A percentile compares a stretch with the other conserved stretches of the same genome.
These are phyloP conservation scores for Cytospora leucostoma DNA, from an alignment of 2,329 filamentous ascomycete species.

Conservation along the genomic window DNA sequence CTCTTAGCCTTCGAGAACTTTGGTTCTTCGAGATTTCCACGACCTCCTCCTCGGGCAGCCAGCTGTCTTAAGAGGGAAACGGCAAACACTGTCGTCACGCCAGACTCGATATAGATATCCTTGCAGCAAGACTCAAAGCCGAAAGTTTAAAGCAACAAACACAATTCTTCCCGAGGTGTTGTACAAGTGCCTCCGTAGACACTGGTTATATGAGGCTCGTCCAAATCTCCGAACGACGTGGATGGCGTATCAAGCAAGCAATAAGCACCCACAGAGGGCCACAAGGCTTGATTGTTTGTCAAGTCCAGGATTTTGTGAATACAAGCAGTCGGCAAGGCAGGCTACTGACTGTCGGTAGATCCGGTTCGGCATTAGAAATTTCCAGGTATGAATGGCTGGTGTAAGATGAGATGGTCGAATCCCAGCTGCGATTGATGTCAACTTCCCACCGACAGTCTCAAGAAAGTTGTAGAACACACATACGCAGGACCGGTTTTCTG, in stretches of 20 bases:
- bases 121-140: not conserved
- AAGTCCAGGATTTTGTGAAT: not conserved
- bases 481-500: conserved; percentile 42
- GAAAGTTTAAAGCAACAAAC: conserved; percentile 17
- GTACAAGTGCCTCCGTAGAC: conserved; percentile 17
- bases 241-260: conserved; percentile 17
- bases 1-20: conserved; percentile 1
- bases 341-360: not conserved
- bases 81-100: conserved; percentile 21
- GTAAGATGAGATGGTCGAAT: conserved; percentile 35
- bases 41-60: conserved; percentile 25
- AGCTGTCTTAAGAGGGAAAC: conserved; percentile 27
- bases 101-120: not conserved
- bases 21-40: not conserved
- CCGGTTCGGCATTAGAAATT: not conserved
- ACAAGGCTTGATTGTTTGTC: conserved; percentile 19
- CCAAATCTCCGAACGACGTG: not conserved
- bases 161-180: conserved; percentile 14
- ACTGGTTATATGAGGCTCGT: conserved; percentile 9
- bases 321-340: not conserved
- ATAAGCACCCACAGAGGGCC: conserved; percentile 18
- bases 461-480: conserved; percentile 40
- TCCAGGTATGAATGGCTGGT: conserved; percentile 19
- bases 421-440: conserved; percentile 43
- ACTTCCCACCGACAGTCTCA: conserved; percentile 41